Conservation (phyloP, 805 yeast genomes). For the Yamadazyma akitaensis region DNA sequence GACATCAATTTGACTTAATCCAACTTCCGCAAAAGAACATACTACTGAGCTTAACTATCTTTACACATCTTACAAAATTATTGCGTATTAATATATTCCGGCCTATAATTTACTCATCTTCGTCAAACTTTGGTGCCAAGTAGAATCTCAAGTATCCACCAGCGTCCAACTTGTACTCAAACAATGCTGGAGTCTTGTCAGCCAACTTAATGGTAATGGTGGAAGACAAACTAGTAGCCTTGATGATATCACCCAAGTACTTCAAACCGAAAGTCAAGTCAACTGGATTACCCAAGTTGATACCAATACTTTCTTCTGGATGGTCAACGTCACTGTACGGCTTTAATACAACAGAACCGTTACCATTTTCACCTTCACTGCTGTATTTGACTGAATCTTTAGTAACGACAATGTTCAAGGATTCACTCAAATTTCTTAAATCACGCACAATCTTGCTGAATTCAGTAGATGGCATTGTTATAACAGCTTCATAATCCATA, state of each 20-base stretch:
- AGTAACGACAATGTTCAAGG: constrained; percentile 79
- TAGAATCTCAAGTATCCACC: constrained; percentile 93
- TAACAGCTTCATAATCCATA: constrained; percentile 81
- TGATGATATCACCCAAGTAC: constrained; percentile 86
- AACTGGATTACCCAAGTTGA: constrained; percentile 82
- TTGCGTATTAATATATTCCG: neutral
- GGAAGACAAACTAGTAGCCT: constrained; percentile 76
- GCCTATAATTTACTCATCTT: constrained; percentile 50
- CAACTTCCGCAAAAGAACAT: too few relatives aligned
- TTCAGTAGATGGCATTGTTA: constrained; percentile 84
- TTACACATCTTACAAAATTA: too few relatives aligned
- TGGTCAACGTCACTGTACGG: constrained; percentile 79
- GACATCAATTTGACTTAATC: neutral
- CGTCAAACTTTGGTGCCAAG: constrained; percentile 97
- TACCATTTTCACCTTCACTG: constrained; percentile 89
- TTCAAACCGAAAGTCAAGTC: constrained; percentile 87
- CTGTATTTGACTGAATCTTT: constrained; percentile 89
- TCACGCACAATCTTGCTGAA: constrained; percentile 89
- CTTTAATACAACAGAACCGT: constrained; percentile 81
- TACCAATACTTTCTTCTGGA: constrained; percentile 69
- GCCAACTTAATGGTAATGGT: constrained; percentile 83
- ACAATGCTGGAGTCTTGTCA: constrained; percentile 88
- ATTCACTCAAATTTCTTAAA: constrained; percentile 80
- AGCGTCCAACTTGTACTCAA: constrained; percentile 80
- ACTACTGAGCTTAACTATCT: too few relatives aligned